Evolutionary conservation across 352 stramenopile genomes (phyloP).

Genomic region (Salisapilia sapeloensis): DNA sequence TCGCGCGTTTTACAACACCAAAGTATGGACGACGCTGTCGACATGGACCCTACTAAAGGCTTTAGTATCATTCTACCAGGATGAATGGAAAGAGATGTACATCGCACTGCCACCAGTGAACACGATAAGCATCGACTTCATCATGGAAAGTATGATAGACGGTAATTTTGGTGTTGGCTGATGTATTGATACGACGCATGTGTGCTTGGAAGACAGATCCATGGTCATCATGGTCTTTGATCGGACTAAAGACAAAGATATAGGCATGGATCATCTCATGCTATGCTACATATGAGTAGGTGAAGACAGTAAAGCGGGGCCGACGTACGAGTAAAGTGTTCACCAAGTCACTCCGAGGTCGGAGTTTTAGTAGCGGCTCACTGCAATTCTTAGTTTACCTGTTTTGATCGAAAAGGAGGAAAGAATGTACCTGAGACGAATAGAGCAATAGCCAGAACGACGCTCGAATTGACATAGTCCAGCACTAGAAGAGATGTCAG

Average conservation of each 20-base stretch:
- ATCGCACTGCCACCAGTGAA: conserved; percentile 77
- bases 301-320: not conserved
- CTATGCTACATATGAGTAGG: conserved; percentile 6
- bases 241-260: conserved; percentile 62
- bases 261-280: conserved; percentile 87
- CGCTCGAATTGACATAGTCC: conserved; percentile 69
- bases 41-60: conserved; percentile 31
- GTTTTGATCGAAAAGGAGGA: not conserved
- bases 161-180: conserved; percentile 55
- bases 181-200: conserved; percentile 63
- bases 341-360: conserved; percentile 62
- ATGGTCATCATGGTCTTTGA: conserved; percentile 76
- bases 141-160: conserved; percentile 84
- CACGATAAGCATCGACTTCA: conserved; percentile 72
- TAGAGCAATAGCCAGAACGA: conserved; percentile 62
- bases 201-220: conserved; percentile 65
- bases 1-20: conserved; percentile 70
- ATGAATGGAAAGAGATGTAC: conserved; percentile 11
- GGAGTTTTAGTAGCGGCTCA: conserved; percentile 68
- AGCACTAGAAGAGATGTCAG: conserved; percentile 12
- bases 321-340: conserved; percentile 63
- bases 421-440: conserved; percentile 42
- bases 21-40: conserved; percentile 44
- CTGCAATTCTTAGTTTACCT: conserved; percentile 6
- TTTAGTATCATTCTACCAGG: conserved; percentile 1